Base-by-base conservation (phyloP, 768 basidiomycete genomes). In the Exidia glandulosa region DNA sequence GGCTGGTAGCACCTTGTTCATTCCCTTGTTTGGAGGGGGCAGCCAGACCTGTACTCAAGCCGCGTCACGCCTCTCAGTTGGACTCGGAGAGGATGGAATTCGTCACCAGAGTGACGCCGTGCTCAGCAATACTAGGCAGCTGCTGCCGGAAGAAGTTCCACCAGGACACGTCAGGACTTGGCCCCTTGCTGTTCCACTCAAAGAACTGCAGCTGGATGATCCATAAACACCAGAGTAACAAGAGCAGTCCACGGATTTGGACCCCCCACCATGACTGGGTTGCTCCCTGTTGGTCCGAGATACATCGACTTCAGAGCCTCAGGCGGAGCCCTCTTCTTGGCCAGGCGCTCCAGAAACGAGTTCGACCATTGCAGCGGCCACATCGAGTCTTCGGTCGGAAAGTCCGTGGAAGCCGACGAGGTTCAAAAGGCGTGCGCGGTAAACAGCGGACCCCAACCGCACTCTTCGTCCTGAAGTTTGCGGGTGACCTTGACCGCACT, bases 1-100 rank as follows among this genome's bases (percentile, higher is more conserved):
- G 13, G 23, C 13, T 27, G 54, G 14, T 25, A 66, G 72, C 59
- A 86, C 88, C 66, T 76, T 78, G 59, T 75, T 71, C 70, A 82
- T 85, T 16, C 86, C 90, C 69, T 90, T 92, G 68, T 87, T 87
- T 19, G 88, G 86, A 5, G 90, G 90, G 33, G 90, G 90, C 32
- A 92, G 72, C 90, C 90, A 93, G 2, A 84, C 77, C 68, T 90
- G 10, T 36, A 36, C 34, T 6, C 6, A 23, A 54, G 30, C 7
- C 9, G 25, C 14, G 50, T 6, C 19, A 29, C 14, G 25, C 10
- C 7, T 7, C 10, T 29, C 14, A 6, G 50, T 54, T 27, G 9
- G 9, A 27, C 25, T 3, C 14, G 10, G 30, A 29, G 25, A 14
- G 12, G 4, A 54, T 13, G 7, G 50, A 27, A 6, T 5, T 19